Conservation (phyloP, 768 basidiomycete genomes). For the Boletus fagicola region DNA sequence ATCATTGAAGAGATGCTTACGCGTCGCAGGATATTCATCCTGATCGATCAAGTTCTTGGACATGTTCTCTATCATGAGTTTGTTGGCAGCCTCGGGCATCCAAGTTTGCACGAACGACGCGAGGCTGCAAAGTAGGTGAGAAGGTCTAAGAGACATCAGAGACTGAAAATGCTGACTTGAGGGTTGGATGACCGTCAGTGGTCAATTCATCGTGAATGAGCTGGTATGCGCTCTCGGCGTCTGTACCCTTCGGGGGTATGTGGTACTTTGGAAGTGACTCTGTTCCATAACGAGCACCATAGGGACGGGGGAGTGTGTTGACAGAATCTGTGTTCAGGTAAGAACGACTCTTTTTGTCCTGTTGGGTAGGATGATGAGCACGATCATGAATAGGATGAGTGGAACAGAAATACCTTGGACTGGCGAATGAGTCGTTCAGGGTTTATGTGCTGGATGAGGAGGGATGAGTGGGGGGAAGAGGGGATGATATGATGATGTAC, state of each 20-base stretch:
- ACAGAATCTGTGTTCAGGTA: constrained; percentile 36
- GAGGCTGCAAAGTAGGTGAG: constrained; percentile 33
- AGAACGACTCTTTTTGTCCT: constrained; percentile 47
- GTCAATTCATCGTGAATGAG: constrained; percentile 63
- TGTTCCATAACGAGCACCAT: constrained; percentile 66
- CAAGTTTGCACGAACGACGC: constrained; percentile 69
- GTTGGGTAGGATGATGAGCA: background rate
- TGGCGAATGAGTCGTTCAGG: constrained; percentile 61
- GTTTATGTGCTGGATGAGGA: constrained; percentile 55
- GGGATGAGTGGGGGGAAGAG: background rate
- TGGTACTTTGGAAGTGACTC: constrained; percentile 67
- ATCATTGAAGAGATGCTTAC: constrained; percentile 22
- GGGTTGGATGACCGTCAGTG: constrained; percentile 53
- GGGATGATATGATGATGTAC: constrained; percentile 27
- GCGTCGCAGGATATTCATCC: constrained; percentile 66
- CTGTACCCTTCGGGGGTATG: constrained; percentile 58
- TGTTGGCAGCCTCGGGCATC: constrained; percentile 53
- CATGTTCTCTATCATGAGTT: constrained; percentile 62
- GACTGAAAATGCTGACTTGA: constrained; percentile 39
- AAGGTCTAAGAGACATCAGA: background rate
- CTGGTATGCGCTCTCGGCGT: constrained; percentile 51
- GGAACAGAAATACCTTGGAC: constrained; percentile 42
- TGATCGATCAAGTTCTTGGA: constrained; percentile 68
- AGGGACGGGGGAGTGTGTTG: constrained; percentile 41
- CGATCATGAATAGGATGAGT: background rate